Base-by-base conservation (phyloP, 2,329 filamentous ascomycete genomes). In the Alternaria hordeiaustralica region DNA sequence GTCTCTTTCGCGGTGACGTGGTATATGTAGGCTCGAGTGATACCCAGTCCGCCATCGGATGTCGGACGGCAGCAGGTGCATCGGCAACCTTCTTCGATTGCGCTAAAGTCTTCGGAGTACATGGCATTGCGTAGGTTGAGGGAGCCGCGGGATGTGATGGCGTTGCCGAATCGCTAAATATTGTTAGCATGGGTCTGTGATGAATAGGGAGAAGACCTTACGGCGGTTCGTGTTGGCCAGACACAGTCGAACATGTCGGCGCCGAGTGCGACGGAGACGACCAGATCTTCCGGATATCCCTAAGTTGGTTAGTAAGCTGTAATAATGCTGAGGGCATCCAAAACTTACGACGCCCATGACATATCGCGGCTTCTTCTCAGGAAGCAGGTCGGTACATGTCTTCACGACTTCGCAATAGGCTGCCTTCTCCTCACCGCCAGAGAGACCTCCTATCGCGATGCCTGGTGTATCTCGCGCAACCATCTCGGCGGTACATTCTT, bases 231-330 rank as follows among this genome's bases (percentile, higher is more conserved):
- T 5, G 96, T 98, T 2, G 96, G 96, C 96, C 96, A 99, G 7
- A 99, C 96, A 77, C 96, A 99, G 82, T 99, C 96, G 78, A 99
- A 99, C 96, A 99, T 99, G 81, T 99, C 96, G 53, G 96, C 96
- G 4, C 96, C 96, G 1, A 99, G 86, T 2, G 96, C 96, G 5
- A 97, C 90, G 57, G 93, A 96, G 43, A 99, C 94, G 2, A 99
- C 88, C 60, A 99, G 85, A 76, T 99, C 96, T 82, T 98, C 96
- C 1, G 96, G 96, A 79, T 97, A 99, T 12, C 96, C 94, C 86
- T 88, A 57, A 25, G 12, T 58, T 70, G 53, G 76, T 79, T n/a
- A 72, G 65, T 45, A 54, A 15, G 28, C 10, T 11, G 28, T 23
- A 13, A 20, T 8, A 21, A 11, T 4, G 18, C 4, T 21, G 33